phyloP scores from a whole-genome alignment of 306 rosid species.

The Vigna radiata region DNA sequence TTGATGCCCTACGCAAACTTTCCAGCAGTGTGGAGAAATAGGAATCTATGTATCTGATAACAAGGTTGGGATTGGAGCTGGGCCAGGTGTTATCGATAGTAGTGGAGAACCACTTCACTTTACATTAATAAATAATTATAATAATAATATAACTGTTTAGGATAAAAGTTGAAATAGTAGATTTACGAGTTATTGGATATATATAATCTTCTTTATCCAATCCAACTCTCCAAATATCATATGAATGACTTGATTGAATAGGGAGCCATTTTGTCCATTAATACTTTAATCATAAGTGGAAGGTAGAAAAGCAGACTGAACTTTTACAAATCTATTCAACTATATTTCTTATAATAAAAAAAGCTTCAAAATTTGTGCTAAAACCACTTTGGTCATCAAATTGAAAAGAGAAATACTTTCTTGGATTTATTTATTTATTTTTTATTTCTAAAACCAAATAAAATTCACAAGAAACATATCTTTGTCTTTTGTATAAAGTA shows the following conservation, averaged over 20 bases:
- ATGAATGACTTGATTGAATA: background rate
- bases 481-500: too few relatives aligned
- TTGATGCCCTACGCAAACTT: constrained; percentile 14
- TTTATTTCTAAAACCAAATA: too few relatives aligned
- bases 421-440: too few relatives aligned
- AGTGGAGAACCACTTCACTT: background rate
- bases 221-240: background rate
- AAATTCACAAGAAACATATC: too few relatives aligned
- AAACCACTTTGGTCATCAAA: too few relatives aligned
- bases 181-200: background rate
- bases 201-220: background rate
- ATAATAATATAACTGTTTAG: background rate
- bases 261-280: background rate
- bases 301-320: background rate
- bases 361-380: too few relatives aligned
- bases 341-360: background rate
- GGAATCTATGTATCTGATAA: background rate
- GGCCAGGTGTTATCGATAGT: background rate
- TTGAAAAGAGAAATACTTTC: too few relatives aligned
- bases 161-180: constrained; percentile 8
- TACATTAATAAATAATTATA: background rate
- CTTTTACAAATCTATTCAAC: background rate
- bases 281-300: constrained; percentile 1
- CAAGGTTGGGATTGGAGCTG: background rate
- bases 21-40: background rate